phyloP scores from a whole-genome alignment of 306 rosid genomes.

The Vigna hirtella region DNA sequence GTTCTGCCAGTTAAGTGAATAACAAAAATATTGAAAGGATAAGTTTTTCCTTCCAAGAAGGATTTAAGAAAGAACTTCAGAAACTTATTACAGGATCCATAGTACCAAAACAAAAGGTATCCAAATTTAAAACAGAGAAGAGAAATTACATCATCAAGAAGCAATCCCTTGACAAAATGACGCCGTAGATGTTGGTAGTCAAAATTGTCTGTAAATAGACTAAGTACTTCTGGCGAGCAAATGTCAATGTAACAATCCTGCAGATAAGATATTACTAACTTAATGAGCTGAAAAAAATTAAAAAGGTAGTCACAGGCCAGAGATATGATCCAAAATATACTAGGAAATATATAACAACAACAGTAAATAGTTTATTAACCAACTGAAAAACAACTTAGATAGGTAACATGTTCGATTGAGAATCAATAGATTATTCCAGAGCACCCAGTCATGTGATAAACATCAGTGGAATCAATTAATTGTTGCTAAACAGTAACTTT shows the following conservation, averaged over 20 bases:
- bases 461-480: constrained; percentile 22
- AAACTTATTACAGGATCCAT: constrained; percentile 16
- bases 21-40: neutral
- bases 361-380: constrained; percentile 5
- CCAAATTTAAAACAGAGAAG: constrained; percentile 32
- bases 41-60: constrained; percentile 35
- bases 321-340: constrained; percentile 11
- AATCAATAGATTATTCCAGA: constrained; percentile 26
- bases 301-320: constrained; percentile 18
- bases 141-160: constrained; percentile 82
- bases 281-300: constrained; percentile 17
- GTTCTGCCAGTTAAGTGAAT: neutral
- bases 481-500: constrained; percentile 11
- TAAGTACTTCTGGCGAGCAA: constrained; percentile 96
- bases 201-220: constrained; percentile 95
- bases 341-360: constrained; percentile 20
- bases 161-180: constrained; percentile 97
- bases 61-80: constrained; percentile 30
- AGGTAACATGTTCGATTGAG: constrained; percentile 25
- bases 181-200: constrained; percentile 99
- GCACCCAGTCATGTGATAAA: constrained; percentile 31
- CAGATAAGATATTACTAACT: constrained; percentile 46
- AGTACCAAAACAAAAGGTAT: constrained; percentile 34
- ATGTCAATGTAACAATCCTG: constrained; percentile 98
- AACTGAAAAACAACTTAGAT: constrained; percentile 1